Percentiles rank a stretch among this genome's conserved stretches.
Conservation (phyloP, 139 green algal species). For the Edaphochlamys debaryana region DNA sequence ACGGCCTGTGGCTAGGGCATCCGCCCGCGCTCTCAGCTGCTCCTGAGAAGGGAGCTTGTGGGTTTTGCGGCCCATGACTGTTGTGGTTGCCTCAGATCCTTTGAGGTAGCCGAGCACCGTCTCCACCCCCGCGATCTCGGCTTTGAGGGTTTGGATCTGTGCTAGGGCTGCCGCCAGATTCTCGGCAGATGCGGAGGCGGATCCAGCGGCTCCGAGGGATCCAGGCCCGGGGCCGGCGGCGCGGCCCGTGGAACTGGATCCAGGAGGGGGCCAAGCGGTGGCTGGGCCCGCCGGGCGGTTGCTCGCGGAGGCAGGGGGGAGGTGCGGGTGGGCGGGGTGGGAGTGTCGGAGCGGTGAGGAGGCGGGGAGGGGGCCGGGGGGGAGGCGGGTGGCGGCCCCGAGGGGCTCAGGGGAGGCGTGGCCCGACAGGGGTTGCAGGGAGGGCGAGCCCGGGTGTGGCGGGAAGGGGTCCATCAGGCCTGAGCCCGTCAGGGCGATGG, state of each 20-base stretch:
- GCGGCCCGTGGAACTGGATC: too few species aligned
- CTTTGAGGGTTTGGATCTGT: slow-evolving; percentile 40
- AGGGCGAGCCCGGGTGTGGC: background rate
- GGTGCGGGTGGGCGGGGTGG: too few species aligned
- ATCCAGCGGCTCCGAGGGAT: too few species aligned
- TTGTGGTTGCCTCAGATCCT: slow-evolving; percentile 12
- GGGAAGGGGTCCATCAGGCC: slow-evolving; percentile 27
- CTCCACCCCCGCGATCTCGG: slow-evolving; percentile 46
- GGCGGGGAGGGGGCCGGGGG: too few species aligned
- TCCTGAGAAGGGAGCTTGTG: slow-evolving; percentile 27
- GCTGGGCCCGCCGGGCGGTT: too few species aligned
- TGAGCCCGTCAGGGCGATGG: slow-evolving; percentile 19
- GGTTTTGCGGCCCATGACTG: slow-evolving; percentile 16
- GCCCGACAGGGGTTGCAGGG: background rate
- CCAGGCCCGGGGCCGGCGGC: too few species aligned
- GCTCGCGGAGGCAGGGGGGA: too few species aligned
- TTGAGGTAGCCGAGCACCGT: slow-evolving; percentile 41
- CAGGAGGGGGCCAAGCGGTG: too few species aligned
- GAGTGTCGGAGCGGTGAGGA: background rate
- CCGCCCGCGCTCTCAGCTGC: slow-evolving; percentile 6
- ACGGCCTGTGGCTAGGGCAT: background rate
- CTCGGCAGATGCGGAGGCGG: too few species aligned
- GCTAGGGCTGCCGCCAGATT: slow-evolving; percentile 29
- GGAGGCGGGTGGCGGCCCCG: too few species aligned
- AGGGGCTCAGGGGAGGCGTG: too few species aligned